Evolutionary conservation across 2,329 filamentous ascomycete genomes (phyloP).

Genomic region (Boeremia lycopersici): DNA sequence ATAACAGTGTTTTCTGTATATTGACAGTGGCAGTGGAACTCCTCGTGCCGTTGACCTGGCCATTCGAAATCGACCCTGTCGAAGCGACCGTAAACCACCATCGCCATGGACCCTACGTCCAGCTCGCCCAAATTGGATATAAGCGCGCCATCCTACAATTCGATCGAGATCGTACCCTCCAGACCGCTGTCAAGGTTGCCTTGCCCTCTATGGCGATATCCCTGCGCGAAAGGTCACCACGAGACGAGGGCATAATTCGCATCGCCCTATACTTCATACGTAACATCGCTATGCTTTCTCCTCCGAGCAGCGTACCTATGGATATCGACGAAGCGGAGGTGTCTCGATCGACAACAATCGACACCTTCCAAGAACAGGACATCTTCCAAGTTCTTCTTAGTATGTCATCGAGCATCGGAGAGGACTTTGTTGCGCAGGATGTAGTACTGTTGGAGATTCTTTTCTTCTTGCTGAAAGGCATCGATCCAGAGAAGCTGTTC

Average conservation of each 20-base stretch:
- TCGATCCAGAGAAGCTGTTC: constrained; percentile 83
- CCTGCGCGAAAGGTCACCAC: constrained; percentile 73
- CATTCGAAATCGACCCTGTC: constrained; percentile 77
- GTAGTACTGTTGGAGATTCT: constrained; percentile 88
- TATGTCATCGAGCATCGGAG: constrained; percentile 87
- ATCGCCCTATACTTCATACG: constrained; percentile 86
- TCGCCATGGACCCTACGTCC: constrained; percentile 85
- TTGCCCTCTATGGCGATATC: constrained; percentile 84
- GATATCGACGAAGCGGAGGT: constrained; percentile 91
- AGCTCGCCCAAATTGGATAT: constrained; percentile 86
- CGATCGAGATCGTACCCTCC: constrained; percentile 76
- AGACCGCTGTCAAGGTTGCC: constrained; percentile 79
- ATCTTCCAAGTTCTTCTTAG: constrained; percentile 85
- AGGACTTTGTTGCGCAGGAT: constrained; percentile 90
- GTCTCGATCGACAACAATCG: constrained; percentile 84
- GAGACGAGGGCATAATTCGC: constrained; percentile 92
- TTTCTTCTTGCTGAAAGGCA: constrained; percentile 90
- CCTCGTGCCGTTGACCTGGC: constrained; percentile 92
- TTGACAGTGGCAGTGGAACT: constrained; percentile 69
- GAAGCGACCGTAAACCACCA: constrained; percentile 93
- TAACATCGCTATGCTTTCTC: constrained; percentile 84
- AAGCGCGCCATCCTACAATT: constrained; percentile 88
- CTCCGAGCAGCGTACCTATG: constrained; percentile 72
- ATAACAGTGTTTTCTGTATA: neutral
- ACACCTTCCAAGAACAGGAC: constrained; percentile 88